Evolutionary conservation across 2,329 filamentous ascomycete species (phyloP).

Genomic region (Fusarium nodosum): DNA sequence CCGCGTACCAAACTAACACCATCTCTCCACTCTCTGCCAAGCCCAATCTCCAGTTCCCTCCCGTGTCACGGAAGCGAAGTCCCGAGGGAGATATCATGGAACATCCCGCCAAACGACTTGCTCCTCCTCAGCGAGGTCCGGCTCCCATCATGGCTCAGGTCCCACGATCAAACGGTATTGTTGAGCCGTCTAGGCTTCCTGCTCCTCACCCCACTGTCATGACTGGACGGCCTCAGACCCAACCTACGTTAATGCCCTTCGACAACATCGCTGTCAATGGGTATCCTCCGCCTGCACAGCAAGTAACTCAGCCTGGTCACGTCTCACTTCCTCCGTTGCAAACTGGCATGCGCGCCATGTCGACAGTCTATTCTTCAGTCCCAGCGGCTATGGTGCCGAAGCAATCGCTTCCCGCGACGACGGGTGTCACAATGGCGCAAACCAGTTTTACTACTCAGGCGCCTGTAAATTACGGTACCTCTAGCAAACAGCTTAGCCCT

Average conservation of each 20-base stretch:
- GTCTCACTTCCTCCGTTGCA: slow-evolving; percentile 74
- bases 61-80: slow-evolving; percentile 64
- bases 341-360: slow-evolving; percentile 77
- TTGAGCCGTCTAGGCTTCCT: slow-evolving; percentile 66
- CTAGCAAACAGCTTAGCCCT: slow-evolving; percentile 67
- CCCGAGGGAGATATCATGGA: slow-evolving; percentile 65
- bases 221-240: slow-evolving; percentile 57
- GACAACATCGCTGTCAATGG: slow-evolving; percentile 54
- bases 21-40: slow-evolving; percentile 65
- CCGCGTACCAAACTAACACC: slow-evolving; percentile 56
- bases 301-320: slow-evolving; percentile 51
- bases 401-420: slow-evolving; percentile 47
- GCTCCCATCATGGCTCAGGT: slow-evolving; percentile 34
- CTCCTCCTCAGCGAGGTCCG: slow-evolving; percentile 45
- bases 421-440: slow-evolving; percentile 44
- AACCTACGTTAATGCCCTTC: slow-evolving; percentile 49
- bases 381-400: slow-evolving; percentile 60
- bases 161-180: slow-evolving; percentile 39
- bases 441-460: slow-evolving; percentile 50
- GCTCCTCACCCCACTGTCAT: slow-evolving; percentile 79
- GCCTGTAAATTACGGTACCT: slow-evolving; percentile 62
- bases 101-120: slow-evolving; percentile 67
- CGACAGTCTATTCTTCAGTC: slow-evolving; percentile 76
- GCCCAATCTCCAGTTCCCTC: slow-evolving; percentile 58
- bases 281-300: slow-evolving; percentile 52